A percentile compares a stretch with the other conserved stretches of the same genome.
phyloP scores from a whole-genome alignment of 1,284 basidiomycete genomes.

The Caloboletus firmus region DNA sequence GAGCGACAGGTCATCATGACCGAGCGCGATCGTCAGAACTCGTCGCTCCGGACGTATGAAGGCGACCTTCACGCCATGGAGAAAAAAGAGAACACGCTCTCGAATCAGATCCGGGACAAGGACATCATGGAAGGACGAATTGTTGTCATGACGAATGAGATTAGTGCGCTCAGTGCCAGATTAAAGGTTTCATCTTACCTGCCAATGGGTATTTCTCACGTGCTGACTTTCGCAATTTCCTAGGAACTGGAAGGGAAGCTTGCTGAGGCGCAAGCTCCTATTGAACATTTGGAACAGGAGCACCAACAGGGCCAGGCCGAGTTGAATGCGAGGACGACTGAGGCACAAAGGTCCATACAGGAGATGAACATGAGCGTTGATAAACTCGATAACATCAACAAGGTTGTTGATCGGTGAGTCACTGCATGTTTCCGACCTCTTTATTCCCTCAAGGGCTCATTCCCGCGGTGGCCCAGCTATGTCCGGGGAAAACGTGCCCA shows the following conservation, averaged over 20 bases:
- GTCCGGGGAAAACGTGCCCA: conserved; percentile 67
- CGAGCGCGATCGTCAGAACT: conserved; percentile 69
- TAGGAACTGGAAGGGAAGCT: conserved; percentile 72
- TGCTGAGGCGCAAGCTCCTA: conserved; percentile 62
- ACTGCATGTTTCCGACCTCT: neutral
- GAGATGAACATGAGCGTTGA: conserved; percentile 68
- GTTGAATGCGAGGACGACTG: conserved; percentile 48
- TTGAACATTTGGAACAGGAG: conserved; percentile 64
- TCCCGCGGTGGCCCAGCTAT: conserved; percentile 51
- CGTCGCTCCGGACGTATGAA: conserved; percentile 55
- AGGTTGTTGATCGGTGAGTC: conserved; percentile 61
- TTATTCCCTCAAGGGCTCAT: neutral
- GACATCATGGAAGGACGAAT: conserved; percentile 61
- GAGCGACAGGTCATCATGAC: conserved; percentile 59
- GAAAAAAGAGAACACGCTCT: conserved; percentile 61
- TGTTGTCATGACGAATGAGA: conserved; percentile 61
- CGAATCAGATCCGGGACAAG: conserved; percentile 63
- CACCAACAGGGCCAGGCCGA: conserved; percentile 56
- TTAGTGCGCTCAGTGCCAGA: conserved; percentile 41
- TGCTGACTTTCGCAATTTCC: conserved; percentile 5
- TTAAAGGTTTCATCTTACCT: conserved; percentile 42
- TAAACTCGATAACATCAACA: conserved; percentile 60
- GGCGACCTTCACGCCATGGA: conserved; percentile 62
- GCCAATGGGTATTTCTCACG: neutral
- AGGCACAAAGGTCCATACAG: conserved; percentile 57